Base-by-base conservation (phyloP, 192 early-diverging fungal species). In the Thamnidium elegans region DNA sequence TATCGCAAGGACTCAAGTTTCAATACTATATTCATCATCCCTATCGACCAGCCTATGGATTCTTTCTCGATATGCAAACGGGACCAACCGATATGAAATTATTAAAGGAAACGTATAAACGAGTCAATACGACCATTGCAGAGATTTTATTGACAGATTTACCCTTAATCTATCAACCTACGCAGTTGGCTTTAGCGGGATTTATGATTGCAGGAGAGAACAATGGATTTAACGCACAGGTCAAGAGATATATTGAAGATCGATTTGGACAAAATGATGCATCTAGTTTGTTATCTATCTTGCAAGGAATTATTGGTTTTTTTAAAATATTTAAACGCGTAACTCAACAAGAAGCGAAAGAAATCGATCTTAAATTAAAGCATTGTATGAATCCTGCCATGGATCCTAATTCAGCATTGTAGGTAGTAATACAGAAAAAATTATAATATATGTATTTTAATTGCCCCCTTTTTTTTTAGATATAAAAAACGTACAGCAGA, bases 11-110 rank as follows among this genome's bases (percentile, higher is more conserved):
- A 39, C 62, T 92, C 17, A 84, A 85, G 51, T 92, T 90, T 69
- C 88, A 92, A 68, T 87, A 85, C 23, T 77, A 84, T 17, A 79
- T 88, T 2, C 87, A 92, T 60, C 88, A 92, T 64, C 89, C 90
- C 10, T 89, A 84, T 67, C 75, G 86, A 15, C 68, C 88, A 3
- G 79, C 81, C 8, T 87, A 88, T 42, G 90, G 90, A 0, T 84
- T 87, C 31, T 92, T 78, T 69, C 74, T 89, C 39, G 90, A 92
- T 58, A 87, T 89, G 76, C 89, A 91, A 70, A 55, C 55, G 6
- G 65, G 69, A 3, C 74, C 76, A 4, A 71, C 71, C 5, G 78
- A 79, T 58, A 70, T 73, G 36, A 72, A 72, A 15, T 62, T 62
- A 51, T 71, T 83, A 11, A 77, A 81, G 58, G 65, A 79, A 13